These are phyloP conservation scores for Guadua angustifolia DNA, from an alignment of 176 grass and related monocot species.

Conservation along the genomic window DNA sequence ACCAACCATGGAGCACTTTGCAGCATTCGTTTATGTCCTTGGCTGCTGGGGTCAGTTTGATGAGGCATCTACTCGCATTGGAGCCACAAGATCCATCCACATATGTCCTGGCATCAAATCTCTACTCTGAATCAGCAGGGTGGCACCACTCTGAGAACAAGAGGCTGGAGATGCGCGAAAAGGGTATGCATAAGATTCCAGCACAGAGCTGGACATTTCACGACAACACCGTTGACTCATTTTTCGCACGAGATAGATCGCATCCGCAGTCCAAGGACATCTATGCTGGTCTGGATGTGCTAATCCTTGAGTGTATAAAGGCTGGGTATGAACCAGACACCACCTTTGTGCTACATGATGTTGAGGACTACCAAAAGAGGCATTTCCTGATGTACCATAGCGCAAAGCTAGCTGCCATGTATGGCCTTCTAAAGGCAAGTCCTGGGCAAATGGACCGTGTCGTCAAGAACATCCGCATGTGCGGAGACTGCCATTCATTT, in stretches of 20 bases:
- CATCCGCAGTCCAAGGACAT: conserved; percentile 71
- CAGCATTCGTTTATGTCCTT: conserved; percentile 58
- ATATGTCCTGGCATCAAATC: conserved; percentile 59
- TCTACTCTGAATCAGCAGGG: conserved; percentile 63
- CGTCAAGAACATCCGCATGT: too few species aligned
- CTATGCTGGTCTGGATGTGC: conserved; percentile 64
- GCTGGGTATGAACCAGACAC: conserved; percentile 70
- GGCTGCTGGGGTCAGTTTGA: conserved; percentile 64
- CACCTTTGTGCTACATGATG: conserved; percentile 72
- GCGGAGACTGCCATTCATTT: too few species aligned
- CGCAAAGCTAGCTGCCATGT: too few species aligned
- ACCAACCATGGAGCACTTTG: conserved; percentile 58
- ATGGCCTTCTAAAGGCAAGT: too few species aligned
- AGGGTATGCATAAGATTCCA: conserved; percentile 64
- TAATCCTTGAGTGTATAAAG: conserved; percentile 70
- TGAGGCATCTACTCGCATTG: conserved; percentile 49
- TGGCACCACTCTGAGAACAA: conserved; percentile 64
- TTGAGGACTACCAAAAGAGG: conserved; percentile 75
- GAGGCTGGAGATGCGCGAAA: conserved; percentile 63
- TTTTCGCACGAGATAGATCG: conserved; percentile 68
- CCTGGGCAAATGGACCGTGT: too few species aligned
- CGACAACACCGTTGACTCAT: conserved; percentile 53
- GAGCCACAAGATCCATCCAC: conserved; percentile 60
- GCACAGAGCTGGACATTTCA: conserved; percentile 69
- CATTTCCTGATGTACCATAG: too few species aligned